Evolutionary conservation across 202 grass and related monocot genomes (phyloP), one percentile per base, ranked within the genome.

Genomic region (Cymbopogon flexuosus): DNA sequence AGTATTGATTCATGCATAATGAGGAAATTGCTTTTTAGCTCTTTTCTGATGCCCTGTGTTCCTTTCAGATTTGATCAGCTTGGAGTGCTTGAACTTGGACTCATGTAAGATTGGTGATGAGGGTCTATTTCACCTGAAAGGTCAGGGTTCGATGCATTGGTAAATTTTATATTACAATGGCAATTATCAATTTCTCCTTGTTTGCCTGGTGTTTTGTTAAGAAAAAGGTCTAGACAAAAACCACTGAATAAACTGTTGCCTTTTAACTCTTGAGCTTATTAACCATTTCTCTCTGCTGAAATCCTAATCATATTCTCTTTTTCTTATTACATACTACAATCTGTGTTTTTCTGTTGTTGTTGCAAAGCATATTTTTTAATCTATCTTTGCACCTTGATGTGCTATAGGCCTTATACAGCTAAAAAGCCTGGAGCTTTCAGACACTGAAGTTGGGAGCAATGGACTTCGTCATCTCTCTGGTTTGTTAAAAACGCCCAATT

Each of bases 31-130:
- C 5, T 64, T 34, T 59, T 57, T 22, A 57, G 8, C 22, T 57
- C 8, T 57, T 37, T 74, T 10, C 24, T 86, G 34, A 79, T 46
- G 27, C 77, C 68, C 37, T 85, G 77, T 73, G 4, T 79, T 70
- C 54, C 65, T 91, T 87, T 29, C 84, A 97, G 95, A 82, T 61
- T 82, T 98, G 79, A 83, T 94, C 66, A 89, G 72, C 87, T 88
- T 98, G 84, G 90, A 98, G 82, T 89, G 88, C 85, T 87, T 98
- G 57, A 98, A 94, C 79, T 91, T 98, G 84, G 95, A 98, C 84
- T 94, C 92, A 57, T 98, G 95, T 88, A 98, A 91, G 86, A 93
- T 94, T 82, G 58, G 81, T 37, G 88, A 93, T 83, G 82, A 86
- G 54, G 95, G 92, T 60, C 83, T 98, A 73, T 58, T 76, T 62